These are phyloP conservation scores for Aspergillus quadrilineatus DNA, from an alignment of 2,329 filamentous ascomycete species.

Conservation along the genomic window DNA sequence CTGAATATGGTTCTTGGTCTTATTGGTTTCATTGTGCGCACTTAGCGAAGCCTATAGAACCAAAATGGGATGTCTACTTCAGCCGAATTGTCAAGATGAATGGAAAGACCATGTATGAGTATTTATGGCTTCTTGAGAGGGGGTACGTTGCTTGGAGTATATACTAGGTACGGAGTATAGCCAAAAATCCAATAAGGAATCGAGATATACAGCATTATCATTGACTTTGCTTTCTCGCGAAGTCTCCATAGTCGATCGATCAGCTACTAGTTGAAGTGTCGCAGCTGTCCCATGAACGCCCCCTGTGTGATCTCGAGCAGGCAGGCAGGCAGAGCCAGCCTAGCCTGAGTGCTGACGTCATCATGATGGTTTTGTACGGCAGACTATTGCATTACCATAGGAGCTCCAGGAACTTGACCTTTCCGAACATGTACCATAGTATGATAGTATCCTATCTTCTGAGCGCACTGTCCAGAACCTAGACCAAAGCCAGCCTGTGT, in stretches of 20 bases:
- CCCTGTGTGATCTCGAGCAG: too few species aligned
- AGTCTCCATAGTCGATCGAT: neutral
- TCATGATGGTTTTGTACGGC: neutral
- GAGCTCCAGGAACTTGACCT: neutral
- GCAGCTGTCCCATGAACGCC: neutral
- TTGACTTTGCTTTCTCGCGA: neutral
- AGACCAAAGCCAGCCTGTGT: neutral
- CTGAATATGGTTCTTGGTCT: neutral
- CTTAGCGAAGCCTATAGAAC: slow-evolving; percentile 9
- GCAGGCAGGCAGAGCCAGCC: neutral
- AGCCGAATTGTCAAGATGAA: neutral
- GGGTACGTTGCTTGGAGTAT: slow-evolving; percentile 14
- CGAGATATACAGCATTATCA: neutral
- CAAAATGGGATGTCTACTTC: neutral
- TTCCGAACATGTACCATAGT: neutral
- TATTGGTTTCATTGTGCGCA: slow-evolving; percentile 4
- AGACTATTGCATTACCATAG: neutral
- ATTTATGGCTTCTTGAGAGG: neutral
- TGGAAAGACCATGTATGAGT: slow-evolving; percentile 10
- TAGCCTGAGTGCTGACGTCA: slow-evolving; percentile 3
- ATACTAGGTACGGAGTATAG: slow-evolving; percentile 22
- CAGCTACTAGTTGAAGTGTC: neutral
- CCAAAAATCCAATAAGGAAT: neutral
- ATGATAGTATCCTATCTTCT: neutral
- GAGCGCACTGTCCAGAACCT: neutral